phyloP scores from a whole-genome alignment of 2,329 filamentous ascomycete species.

The Colletotrichum phormii region DNA sequence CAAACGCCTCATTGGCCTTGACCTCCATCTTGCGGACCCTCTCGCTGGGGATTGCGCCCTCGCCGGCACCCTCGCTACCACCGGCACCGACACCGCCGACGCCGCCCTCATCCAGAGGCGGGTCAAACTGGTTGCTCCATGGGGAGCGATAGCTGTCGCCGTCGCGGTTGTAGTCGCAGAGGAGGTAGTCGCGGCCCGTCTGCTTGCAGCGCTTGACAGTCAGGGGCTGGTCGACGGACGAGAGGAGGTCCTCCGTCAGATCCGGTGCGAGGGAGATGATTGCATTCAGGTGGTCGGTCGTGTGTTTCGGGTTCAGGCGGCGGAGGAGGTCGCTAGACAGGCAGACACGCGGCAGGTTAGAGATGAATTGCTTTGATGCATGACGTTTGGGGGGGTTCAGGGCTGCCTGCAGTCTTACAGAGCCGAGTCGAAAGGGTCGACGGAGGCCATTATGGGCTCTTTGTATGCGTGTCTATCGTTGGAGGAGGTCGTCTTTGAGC shows the following conservation, averaged over 20 bases:
- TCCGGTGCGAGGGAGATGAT: slow-evolving; percentile 91
- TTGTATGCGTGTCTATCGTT: not conserved
- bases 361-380: slow-evolving; percentile 17
- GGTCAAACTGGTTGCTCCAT: slow-evolving; percentile 99
- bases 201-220: slow-evolving; percentile 87
- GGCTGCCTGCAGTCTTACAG: slow-evolving; percentile 64
- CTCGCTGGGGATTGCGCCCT: slow-evolving; percentile 90
- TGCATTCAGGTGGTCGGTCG: slow-evolving; percentile 85
- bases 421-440: slow-evolving; percentile 80
- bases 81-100: slow-evolving; percentile 60
- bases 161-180: slow-evolving; percentile 99
- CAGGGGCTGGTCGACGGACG: slow-evolving; percentile 96
- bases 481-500: not conserved
- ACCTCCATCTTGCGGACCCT: slow-evolving; percentile 94
- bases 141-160: slow-evolving; percentile 97
- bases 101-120: slow-evolving; percentile 78
- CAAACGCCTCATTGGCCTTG: slow-evolving; percentile 94
- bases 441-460: slow-evolving; percentile 56
- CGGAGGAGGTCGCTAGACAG: slow-evolving; percentile 89
- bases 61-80: slow-evolving; percentile 71
- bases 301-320: slow-evolving; percentile 94
- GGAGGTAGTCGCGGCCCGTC: slow-evolving; percentile 92
- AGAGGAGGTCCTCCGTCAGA: slow-evolving; percentile 96
- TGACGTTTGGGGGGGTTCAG: slow-evolving; percentile 11
- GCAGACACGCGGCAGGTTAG: slow-evolving; percentile 6